A percentile compares a stretch with the other conserved stretches of the same genome.
phyloP scores from a whole-genome alignment of 805 yeast species.

The Cyberlindnera petersonii region DNA sequence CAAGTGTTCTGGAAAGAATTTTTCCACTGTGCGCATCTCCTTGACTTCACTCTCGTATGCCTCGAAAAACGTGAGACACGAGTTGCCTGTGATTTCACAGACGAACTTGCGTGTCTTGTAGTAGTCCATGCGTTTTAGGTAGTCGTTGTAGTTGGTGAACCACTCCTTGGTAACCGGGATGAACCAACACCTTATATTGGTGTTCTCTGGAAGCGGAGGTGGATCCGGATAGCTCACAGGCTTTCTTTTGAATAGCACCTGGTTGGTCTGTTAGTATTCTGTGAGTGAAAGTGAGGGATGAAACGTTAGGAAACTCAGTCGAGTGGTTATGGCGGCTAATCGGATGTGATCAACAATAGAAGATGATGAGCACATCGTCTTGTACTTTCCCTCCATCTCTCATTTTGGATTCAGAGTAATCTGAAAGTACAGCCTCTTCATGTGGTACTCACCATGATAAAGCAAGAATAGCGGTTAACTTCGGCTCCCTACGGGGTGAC shows the following conservation, averaged over 20 bases:
- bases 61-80: constrained; percentile 86
- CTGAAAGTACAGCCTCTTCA: background rate
- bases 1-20: constrained; percentile 83
- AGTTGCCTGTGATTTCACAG: constrained; percentile 93
- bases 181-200: constrained; percentile 66
- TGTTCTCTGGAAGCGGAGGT: constrained; percentile 51
- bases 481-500: background rate
- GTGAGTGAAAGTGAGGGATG: no score
- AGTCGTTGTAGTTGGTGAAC: constrained; percentile 75
- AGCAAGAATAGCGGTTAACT: background rate
- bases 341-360: background rate
- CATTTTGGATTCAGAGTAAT: background rate
- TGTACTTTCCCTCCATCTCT: background rate
- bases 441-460: background rate
- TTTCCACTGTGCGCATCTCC: constrained; percentile 63
- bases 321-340: background rate
- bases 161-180: constrained; percentile 88
- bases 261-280: constrained; percentile 8
- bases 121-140: constrained; percentile 66
- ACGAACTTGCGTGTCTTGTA: constrained; percentile 76
- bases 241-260: constrained; percentile 77
- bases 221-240: constrained; percentile 59
- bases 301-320: no score
- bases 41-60: constrained; percentile 74
- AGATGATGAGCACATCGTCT: no score